Percentiles rank a stretch among this genome's conserved stretches.
Conservation (phyloP, 2,329 filamentous ascomycete genomes). For the Diaporthe nobilis region DNA sequence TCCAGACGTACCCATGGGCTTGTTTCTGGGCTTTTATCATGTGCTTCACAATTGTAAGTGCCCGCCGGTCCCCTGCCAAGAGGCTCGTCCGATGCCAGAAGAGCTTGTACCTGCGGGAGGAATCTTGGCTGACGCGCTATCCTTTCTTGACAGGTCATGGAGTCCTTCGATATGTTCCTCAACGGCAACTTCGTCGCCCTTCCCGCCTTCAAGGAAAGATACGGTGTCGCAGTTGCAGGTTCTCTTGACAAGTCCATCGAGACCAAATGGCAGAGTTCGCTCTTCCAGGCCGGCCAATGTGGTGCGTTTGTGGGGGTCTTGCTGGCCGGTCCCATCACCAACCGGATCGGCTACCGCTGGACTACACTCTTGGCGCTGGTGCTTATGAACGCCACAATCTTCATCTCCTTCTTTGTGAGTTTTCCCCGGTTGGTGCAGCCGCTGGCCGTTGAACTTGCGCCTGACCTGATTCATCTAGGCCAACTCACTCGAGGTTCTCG, state of each 20-base stretch:
- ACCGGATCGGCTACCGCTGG: slow-evolving; percentile 71
- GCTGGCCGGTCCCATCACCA: slow-evolving; percentile 72
- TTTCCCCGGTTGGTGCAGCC: not conserved
- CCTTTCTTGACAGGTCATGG: slow-evolving; percentile 58
- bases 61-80: not conserved
- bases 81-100: not conserved
- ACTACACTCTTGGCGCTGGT: slow-evolving; percentile 69
- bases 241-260: slow-evolving; percentile 56
- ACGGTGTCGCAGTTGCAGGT: slow-evolving; percentile 47
- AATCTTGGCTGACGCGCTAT: not conserved
- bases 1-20: slow-evolving; percentile 59
- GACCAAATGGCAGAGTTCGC: slow-evolving; percentile 70
- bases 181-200: slow-evolving; percentile 63
- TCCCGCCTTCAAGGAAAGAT: slow-evolving; percentile 53
- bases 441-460: too few relatives aligned
- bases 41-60: slow-evolving; percentile 64
- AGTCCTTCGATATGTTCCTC: slow-evolving; percentile 64
- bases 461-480: slow-evolving; percentile 44
- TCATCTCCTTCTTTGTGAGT: slow-evolving; percentile 60
- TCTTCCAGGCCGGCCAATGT: slow-evolving; percentile 68
- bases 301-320: slow-evolving; percentile 74
- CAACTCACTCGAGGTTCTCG: slow-evolving; percentile 58
- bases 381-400: slow-evolving; percentile 71
- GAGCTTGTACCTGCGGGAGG: not conserved
- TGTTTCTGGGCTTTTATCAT: slow-evolving; percentile 63